These are phyloP conservation scores for Aspergillus fumigatus DNA, from an alignment of 2,329 filamentous ascomycete genomes.

Conservation along the genomic window DNA sequence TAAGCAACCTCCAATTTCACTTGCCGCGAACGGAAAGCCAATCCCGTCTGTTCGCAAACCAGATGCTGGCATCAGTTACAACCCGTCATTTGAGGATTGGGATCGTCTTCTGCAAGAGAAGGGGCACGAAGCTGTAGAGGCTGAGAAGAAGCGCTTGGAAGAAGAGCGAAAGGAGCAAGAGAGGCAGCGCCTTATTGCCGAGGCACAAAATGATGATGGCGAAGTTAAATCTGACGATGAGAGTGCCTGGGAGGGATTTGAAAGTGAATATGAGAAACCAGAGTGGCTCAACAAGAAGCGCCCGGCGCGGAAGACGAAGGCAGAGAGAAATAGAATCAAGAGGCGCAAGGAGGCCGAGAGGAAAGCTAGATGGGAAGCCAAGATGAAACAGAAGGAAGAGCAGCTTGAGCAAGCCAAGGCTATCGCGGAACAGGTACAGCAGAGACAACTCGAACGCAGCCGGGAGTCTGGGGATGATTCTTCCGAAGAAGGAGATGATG, in stretches of 20 bases:
- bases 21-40: slow-evolving; percentile 75
- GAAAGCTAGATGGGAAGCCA: slow-evolving; percentile 67
- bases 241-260: slow-evolving; percentile 83
- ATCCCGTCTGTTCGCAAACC: slow-evolving; percentile 76
- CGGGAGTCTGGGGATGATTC: slow-evolving; percentile 34
- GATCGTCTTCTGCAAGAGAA: slow-evolving; percentile 69
- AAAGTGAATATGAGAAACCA: slow-evolving; percentile 70
- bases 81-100: slow-evolving; percentile 84
- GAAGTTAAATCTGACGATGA: slow-evolving; percentile 78
- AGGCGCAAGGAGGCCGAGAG: slow-evolving; percentile 83
- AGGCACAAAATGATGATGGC: slow-evolving; percentile 69
- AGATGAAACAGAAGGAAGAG: slow-evolving; percentile 66
- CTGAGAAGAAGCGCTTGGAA: slow-evolving; percentile 68
- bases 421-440: slow-evolving; percentile 52
- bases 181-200: slow-evolving; percentile 65
- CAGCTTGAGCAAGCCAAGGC: slow-evolving; percentile 69
- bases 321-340: slow-evolving; percentile 83
- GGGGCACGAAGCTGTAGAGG: slow-evolving; percentile 71
- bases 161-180: slow-evolving; percentile 63
- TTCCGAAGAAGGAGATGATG: slow-evolving; percentile 55
- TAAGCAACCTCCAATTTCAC: slow-evolving; percentile 70
- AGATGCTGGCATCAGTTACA: slow-evolving; percentile 82
- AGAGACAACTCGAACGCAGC: slow-evolving; percentile 47
- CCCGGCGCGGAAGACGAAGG: slow-evolving; percentile 77
- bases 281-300: slow-evolving; percentile 68